Base-by-base conservation (phyloP, 768 basidiomycete genomes). In the Leccinum broughii region DNA sequence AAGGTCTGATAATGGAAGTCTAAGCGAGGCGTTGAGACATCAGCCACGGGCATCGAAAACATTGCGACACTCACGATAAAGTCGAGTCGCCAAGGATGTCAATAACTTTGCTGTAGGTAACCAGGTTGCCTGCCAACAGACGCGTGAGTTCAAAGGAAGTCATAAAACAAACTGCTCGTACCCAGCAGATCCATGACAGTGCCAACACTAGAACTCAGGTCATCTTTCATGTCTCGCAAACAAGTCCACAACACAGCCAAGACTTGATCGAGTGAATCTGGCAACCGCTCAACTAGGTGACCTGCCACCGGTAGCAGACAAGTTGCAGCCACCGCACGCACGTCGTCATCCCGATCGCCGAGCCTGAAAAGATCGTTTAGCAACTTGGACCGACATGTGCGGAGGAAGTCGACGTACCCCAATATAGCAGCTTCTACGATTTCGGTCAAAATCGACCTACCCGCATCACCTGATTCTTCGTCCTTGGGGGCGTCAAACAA, bases 181-280 rank as follows among this genome's bases (percentile, higher is more conserved):
- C 95, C 92, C n/a, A 99, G 78, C 2, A 99, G 80, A 70, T 97
- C 95, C 97, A 99, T 98, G 26, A 98, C 94, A 10, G 92, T 89
- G 44, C 95, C 95, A 41, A 97, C 93, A 60, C 95, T 98, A 55
- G 94, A 98, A 64, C 94, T 93, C 3, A 99, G 76, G 67, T 99
- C 97, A 72, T 99, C 97, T 70, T 94, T 95, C 85, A 96, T 93
- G 67, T 93, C 90, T 26, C 84, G 84, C 39, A 99, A 76, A 68
- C 95, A 98, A 61, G 82, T 83, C 95, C 96, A 98, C 7, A 99
- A 77, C 3, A 97, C 92, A 8, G 87, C 79, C 55, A 98, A 79
- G 28, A 99, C 85, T 14, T 81, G 80, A 55, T 84, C 80, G 2
- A 98, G 78, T 11, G 88, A 85, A 49, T 87, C 85, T 9, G 87